phyloP scores from a whole-genome alignment of 1,284 basidiomycete species.

The Neotropicomus parvogracilis region DNA sequence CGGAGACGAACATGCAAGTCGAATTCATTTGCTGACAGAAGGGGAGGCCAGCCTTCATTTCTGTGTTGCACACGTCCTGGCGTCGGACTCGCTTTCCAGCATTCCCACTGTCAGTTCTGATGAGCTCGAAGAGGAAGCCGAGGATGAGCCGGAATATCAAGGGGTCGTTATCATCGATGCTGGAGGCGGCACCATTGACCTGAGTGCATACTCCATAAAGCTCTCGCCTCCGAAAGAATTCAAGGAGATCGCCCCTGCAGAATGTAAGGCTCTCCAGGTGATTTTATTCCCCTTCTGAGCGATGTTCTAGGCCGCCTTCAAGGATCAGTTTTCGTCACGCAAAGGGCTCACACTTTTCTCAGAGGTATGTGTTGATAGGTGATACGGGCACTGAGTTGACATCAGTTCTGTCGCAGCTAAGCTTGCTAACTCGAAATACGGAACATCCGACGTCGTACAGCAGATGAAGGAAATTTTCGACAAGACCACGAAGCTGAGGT shows the following conservation, averaged over 20 bases:
- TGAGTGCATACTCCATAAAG: slow-evolving; percentile 42
- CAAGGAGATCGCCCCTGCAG: slow-evolving; percentile 37
- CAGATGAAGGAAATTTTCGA: slow-evolving; percentile 49
- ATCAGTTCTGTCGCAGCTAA: slow-evolving; percentile 30
- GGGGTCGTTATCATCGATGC: slow-evolving; percentile 53
- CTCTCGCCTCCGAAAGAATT: slow-evolving; percentile 19
- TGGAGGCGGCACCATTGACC: slow-evolving; percentile 52
- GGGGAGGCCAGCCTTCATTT: slow-evolving; percentile 49
- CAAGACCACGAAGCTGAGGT: slow-evolving; percentile 47
- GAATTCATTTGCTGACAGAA: slow-evolving; percentile 45
- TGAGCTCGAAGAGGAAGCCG: slow-evolving; percentile 5
- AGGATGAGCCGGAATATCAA: slow-evolving; percentile 11
- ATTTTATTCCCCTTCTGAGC: neutral
- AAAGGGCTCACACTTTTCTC: slow-evolving; percentile 37
- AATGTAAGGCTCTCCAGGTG: slow-evolving; percentile 35
- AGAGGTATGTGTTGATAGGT: slow-evolving; percentile 25
- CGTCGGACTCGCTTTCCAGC: slow-evolving; percentile 24
- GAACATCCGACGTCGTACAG: slow-evolving; percentile 36
- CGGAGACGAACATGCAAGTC: slow-evolving; percentile 23
- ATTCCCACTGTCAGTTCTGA: too few species aligned
- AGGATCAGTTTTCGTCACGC: slow-evolving; percentile 42
- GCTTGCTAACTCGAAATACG: slow-evolving; percentile 31
- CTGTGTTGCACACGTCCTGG: slow-evolving; percentile 38
- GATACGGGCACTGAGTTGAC: too few species aligned
- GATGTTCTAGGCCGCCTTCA: slow-evolving; percentile 27